phyloP scores from a whole-genome alignment of 306 rosid species.

The Pachyrhizus erosus region DNA sequence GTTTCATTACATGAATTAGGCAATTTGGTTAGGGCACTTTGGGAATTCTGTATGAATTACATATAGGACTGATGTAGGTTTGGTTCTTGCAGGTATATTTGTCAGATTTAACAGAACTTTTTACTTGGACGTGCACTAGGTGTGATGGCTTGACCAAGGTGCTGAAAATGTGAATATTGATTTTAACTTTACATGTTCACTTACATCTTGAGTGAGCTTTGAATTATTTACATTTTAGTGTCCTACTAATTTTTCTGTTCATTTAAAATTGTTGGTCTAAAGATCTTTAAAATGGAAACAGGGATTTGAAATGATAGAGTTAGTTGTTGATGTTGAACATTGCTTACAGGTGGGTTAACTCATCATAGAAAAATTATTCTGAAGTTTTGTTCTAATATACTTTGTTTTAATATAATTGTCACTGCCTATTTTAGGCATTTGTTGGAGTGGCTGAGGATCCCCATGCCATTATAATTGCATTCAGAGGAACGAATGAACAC shows the following conservation, averaged over 20 bases:
- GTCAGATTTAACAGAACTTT: slow-evolving; percentile 83
- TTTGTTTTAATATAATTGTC: slow-evolving; percentile 34
- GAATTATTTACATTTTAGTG: slow-evolving; percentile 25
- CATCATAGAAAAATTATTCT: slow-evolving; percentile 2
- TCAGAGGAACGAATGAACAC: slow-evolving; percentile 95
- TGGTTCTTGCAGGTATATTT: slow-evolving; percentile 78
- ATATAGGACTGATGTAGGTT: slow-evolving; percentile 40
- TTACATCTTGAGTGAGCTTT: slow-evolving; percentile 15
- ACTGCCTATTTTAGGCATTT: slow-evolving; percentile 63
- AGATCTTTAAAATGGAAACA: slow-evolving; percentile 55
- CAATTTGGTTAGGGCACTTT: slow-evolving; percentile 1
- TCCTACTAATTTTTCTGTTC: slow-evolving; percentile 25
- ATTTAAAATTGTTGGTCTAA: slow-evolving; percentile 37
- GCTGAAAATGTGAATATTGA: slow-evolving; percentile 43
- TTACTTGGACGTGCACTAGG: slow-evolving; percentile 91
- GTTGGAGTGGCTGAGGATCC: slow-evolving; percentile 90
- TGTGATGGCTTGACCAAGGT: slow-evolving; percentile 86
- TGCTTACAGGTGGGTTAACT: slow-evolving; percentile 95
- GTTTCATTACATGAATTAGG: slow-evolving; percentile 21
- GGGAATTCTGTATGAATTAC: slow-evolving; percentile 17
- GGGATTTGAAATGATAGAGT: slow-evolving; percentile 95
- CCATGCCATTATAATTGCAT: slow-evolving; percentile 82
- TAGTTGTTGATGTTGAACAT: slow-evolving; percentile 90
- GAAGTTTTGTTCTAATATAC: not conserved
- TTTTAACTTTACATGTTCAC: slow-evolving; percentile 34